phyloP scores from a whole-genome alignment of 208 protist species.

The Acanthamoeba healyi region DNA sequence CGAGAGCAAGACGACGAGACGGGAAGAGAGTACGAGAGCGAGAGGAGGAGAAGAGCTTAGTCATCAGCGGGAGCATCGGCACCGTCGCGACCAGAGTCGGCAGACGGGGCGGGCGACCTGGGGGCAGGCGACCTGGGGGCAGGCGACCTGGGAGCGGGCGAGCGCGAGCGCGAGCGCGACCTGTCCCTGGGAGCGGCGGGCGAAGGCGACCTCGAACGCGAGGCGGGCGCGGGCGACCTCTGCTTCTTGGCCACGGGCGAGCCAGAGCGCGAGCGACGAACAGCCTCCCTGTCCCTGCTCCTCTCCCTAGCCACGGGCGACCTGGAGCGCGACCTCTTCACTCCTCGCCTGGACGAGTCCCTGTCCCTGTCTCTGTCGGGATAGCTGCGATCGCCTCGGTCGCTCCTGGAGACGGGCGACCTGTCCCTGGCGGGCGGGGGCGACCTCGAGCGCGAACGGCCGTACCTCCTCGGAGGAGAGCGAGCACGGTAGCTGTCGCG shows the following conservation, averaged over 20 bases:
- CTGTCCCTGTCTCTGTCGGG: neutral
- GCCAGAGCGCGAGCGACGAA: neutral
- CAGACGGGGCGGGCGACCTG: neutral
- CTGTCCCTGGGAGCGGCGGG: neutral
- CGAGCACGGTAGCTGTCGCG: conserved; percentile 22
- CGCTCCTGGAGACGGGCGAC: neutral
- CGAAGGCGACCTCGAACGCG: neutral
- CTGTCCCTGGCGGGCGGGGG: conserved; percentile 28
- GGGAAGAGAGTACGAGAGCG: neutral
- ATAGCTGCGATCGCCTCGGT: neutral
- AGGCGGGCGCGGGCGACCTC: neutral
- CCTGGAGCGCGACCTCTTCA: neutral
- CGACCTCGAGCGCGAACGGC: conserved; percentile 30
- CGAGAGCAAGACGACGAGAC: too few relatives aligned
- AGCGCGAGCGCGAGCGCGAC: neutral
- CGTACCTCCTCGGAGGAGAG: conserved; percentile 4
- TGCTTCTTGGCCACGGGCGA: conserved; percentile 7
- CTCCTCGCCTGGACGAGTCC: conserved; percentile 1
- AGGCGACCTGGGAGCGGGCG: neutral
- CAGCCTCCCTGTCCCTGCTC: neutral
- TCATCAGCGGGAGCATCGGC: neutral
- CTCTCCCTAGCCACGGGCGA: neutral
- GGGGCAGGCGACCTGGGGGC: neutral
- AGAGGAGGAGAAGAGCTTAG: neutral
- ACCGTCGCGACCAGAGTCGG: conserved; percentile 7